A percentile compares a stretch with the other conserved stretches of the same genome.
Conservation (phyloP, 1,284 basidiomycete species). For the Vanrija humicola region DNA sequence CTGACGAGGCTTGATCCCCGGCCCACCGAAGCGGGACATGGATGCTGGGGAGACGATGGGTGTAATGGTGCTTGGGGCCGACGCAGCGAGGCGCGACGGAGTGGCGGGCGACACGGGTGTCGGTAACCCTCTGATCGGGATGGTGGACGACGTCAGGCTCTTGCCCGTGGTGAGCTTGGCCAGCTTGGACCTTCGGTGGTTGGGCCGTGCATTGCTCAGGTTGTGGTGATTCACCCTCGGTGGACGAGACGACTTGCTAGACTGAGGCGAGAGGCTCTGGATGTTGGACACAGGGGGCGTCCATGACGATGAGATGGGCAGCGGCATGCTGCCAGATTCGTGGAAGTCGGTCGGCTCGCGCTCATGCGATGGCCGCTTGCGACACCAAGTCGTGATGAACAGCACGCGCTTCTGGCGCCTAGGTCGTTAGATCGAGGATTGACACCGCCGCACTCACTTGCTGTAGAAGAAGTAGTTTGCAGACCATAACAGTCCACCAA, state of each 20-base stretch:
- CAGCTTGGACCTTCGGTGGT: conserved; percentile 24
- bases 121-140: conserved; percentile 38
- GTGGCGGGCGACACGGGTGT: conserved; percentile 6
- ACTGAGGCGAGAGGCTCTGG: conserved; percentile 9
- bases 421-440: not conserved
- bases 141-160: conserved; percentile 28
- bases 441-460: conserved; percentile 56
- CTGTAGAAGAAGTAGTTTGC: conserved; percentile 98
- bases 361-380: conserved; percentile 51
- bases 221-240: conserved; percentile 14
- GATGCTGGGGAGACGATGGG: conserved; percentile 3
- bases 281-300: conserved; percentile 20
- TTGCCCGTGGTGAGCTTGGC: conserved; percentile 11
- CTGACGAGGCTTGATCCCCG: conserved; percentile 41
- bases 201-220: conserved; percentile 19
- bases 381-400: conserved; percentile 91
- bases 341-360: conserved; percentile 13
- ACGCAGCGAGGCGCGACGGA: conserved; percentile 20
- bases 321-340: conserved; percentile 22
- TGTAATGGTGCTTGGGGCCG: conserved; percentile 16
- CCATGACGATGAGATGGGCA: conserved; percentile 33
- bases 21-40: conserved; percentile 31
- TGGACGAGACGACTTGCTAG: conserved; percentile 11
- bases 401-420: conserved; percentile 75
- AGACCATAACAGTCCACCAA: conserved; percentile 88